phyloP scores from a whole-genome alignment of 208 protist genomes.

The Phytomonas serpens region DNA sequence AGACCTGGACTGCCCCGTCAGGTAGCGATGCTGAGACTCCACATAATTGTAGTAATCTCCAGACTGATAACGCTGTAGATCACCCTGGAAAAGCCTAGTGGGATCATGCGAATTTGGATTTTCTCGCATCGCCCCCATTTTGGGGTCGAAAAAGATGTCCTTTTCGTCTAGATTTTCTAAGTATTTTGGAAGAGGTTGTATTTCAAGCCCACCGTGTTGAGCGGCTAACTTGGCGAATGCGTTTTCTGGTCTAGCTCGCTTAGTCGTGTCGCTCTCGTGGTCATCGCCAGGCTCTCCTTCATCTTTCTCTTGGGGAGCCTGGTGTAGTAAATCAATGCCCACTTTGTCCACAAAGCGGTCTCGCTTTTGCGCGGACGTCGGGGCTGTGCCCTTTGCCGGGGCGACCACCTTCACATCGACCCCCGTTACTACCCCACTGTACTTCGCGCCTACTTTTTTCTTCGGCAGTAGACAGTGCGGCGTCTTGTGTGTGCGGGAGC shows the following conservation, averaged over 20 bases:
- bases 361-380: conserved; percentile 62
- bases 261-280: not conserved
- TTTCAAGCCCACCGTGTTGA: conserved; percentile 62
- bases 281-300: conserved; percentile 8
- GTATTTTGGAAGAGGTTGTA: conserved; percentile 81
- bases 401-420: conserved; percentile 29
- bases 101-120: conserved; percentile 74
- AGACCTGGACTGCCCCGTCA: conserved; percentile 60
- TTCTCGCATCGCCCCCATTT: conserved; percentile 80
- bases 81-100: conserved; percentile 59
- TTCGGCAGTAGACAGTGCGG: conserved; percentile 92
- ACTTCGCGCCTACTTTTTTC: conserved; percentile 65
- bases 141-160: conserved; percentile 68
- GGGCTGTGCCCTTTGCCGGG: conserved; percentile 6
- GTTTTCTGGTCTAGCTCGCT: conserved; percentile 18
- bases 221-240: conserved; percentile 46
- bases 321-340: conserved; percentile 49
- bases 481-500: conserved; percentile 95
- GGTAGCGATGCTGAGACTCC: conserved; percentile 71
- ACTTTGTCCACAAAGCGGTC: conserved; percentile 59
- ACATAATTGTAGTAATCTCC: conserved; percentile 75
- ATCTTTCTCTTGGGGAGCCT: conserved; percentile 11
- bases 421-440: conserved; percentile 58
- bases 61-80: conserved; percentile 63
- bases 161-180: conserved; percentile 69